phyloP scores from a whole-genome alignment of 2,329 filamentous ascomycete species.

The Akanthomyces uredinophilus region DNA sequence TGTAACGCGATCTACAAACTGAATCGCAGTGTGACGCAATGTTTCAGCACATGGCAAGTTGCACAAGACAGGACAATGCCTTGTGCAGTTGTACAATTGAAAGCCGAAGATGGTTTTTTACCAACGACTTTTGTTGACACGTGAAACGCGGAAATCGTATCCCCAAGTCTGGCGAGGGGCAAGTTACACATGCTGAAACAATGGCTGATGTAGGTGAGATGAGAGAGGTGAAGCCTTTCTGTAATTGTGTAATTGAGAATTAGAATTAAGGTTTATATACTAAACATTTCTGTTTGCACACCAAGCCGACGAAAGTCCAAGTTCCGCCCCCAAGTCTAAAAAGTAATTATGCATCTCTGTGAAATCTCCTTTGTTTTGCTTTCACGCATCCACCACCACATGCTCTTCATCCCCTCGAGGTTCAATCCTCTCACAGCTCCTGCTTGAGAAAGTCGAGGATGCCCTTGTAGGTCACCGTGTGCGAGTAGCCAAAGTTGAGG shows the following conservation, averaged over 20 bases:
- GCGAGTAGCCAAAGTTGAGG: constrained; percentile 42
- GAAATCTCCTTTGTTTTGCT: neutral
- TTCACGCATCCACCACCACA: neutral
- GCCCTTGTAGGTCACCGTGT: constrained; percentile 27
- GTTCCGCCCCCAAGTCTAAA: neutral
- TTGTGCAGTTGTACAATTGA: no score
- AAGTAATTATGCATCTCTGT: neutral
- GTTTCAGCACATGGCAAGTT: neutral
- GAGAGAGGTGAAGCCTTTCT: no score
- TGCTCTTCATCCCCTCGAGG: neutral
- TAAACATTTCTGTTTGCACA: neutral
- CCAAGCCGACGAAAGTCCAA: neutral
- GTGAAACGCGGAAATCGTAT: no score
- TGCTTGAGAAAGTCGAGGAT: constrained; percentile 35
- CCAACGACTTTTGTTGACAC: no score
- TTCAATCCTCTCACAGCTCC: constrained; percentile 4
- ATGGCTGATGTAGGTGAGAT: no score
- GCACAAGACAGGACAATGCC: neutral
- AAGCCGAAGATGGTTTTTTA: no score
- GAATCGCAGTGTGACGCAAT: neutral
- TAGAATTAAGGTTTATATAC: constrained; percentile 13
- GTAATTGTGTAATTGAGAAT: neutral
- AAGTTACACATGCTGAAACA: no score
- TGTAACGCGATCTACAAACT: neutral
- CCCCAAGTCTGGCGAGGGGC: no score